Evolutionary conservation across 2,329 filamentous ascomycete genomes (phyloP), one percentile per base, ranked within the genome.

Genomic region (Metarhizium album): DNA sequence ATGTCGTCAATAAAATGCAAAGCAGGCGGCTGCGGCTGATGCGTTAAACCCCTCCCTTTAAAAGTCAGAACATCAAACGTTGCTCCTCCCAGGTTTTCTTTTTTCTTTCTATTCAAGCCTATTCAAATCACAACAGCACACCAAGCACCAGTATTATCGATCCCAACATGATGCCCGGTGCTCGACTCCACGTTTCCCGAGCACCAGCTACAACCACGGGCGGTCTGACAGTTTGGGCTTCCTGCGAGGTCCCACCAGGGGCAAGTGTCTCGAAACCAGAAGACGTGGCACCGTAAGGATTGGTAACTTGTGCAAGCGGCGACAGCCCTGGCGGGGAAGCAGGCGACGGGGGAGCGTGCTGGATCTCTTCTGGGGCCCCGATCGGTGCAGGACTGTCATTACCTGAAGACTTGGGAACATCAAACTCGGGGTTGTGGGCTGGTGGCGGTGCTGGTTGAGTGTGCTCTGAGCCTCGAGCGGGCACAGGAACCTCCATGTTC

Each of bases 131-230:
- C 5, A 53, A 37, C 42, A 52, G 14, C 16, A 53, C 29, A 1
- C 27, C 45, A 18, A 51, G 16, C 13, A 46, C 50, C 24, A 57
- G 11, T 2, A 33, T 48, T 7, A 35, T 46, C 3, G 43, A 16
- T 6, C 52, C 46, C 16, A 54, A n/a, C 18, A 24, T 40, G 3
- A 29, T 38, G 5, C 22, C 22, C 13, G 37, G 22, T 48, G 18
- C 49, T 11, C 35, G 35, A 16, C 50, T 31, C 42, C 48, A 33
- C 3, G n/a, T 16, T 3, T 43, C n/a, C 3, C 33, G 37, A 9
- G 51, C 50, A 2, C 42, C 53, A 14, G 53, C 51, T 20, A 23
- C 50, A 9, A 50, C 22, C 37, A 52, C 38, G 2, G 50, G 29
- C 7, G n/a, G n/a, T 22, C 3, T 20, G 8, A n/a, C n/a, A 9